A percentile compares a stretch with the other conserved stretches of the same genome.
Conservation (phyloP, 208 protist genomes). For the Vickermania spadyakhi region DNA sequence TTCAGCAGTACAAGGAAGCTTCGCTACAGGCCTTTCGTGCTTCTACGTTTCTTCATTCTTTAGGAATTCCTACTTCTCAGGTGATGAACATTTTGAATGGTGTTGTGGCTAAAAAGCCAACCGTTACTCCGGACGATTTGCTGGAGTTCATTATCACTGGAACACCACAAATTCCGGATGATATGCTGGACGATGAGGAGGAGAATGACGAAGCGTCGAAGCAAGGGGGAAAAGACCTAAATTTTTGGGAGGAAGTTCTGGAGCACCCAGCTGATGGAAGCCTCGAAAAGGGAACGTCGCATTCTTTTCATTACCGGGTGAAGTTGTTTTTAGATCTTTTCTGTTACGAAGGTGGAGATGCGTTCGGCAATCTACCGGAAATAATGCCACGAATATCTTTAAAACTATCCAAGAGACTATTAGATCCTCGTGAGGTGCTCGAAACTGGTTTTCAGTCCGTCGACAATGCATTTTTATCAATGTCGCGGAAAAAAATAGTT, state of each 20-base stretch:
- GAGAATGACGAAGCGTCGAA: not conserved
- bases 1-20: conserved; percentile 17
- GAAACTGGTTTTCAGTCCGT: conserved; percentile 27
- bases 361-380: conserved; percentile 29
- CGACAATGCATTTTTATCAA: conserved; percentile 26
- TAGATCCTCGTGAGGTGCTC: conserved; percentile 12
- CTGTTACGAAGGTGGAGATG: conserved; percentile 48
- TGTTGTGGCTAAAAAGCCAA: conserved; percentile 20
- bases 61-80: conserved; percentile 32
- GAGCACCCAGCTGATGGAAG: not conserved
- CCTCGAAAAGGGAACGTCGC: not conserved
- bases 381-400: conserved; percentile 38
- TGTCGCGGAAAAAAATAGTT: conserved; percentile 38
- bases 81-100: conserved; percentile 25
- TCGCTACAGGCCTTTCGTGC: conserved; percentile 32
- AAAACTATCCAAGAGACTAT: conserved; percentile 16
- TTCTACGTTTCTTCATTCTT: conserved; percentile 44
- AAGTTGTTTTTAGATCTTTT: conserved; percentile 58
- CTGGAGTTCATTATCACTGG: conserved; percentile 75
- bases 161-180: conserved; percentile 34
- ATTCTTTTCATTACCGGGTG: conserved; percentile 63
- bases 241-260: conserved; percentile 4
- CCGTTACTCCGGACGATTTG: conserved; percentile 60
- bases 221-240: too few species aligned
- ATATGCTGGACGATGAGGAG: conserved; percentile 30